Percentiles rank a stretch among this genome's conserved stretches.
phyloP scores from a whole-genome alignment of 129 eudicot genomes.

The Flaveria trinervia region DNA sequence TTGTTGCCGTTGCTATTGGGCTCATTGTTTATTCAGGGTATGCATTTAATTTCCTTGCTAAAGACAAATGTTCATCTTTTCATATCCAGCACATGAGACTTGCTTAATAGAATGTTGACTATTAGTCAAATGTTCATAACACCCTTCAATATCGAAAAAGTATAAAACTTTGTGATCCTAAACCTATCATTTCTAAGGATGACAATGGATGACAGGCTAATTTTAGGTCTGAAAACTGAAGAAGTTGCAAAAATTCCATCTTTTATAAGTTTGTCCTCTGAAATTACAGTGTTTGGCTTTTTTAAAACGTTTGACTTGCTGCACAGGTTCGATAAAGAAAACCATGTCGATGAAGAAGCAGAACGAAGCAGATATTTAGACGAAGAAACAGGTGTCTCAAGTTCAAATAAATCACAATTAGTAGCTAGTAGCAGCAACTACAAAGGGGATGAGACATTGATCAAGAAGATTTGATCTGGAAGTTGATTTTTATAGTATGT shows the following conservation, averaged over 20 bases:
- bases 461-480: slow-evolving; percentile 3
- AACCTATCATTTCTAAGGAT: neutral
- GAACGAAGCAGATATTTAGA: slow-evolving; percentile 50
- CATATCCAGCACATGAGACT: neutral
- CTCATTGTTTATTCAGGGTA: slow-evolving; percentile 86
- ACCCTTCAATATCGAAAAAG: neutral
- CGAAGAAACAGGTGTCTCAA: slow-evolving; percentile 44
- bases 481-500: neutral
- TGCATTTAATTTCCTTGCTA: slow-evolving; percentile 14
- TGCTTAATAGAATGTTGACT: neutral
- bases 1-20: slow-evolving; percentile 76
- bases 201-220: no score
- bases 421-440: slow-evolving; percentile 9
- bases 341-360: slow-evolving; percentile 41
- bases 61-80: neutral
- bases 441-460: slow-evolving; percentile 23
- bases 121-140: slow-evolving; percentile 6
- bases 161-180: neutral
- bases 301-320: slow-evolving; percentile 1
- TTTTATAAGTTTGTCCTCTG: neutral
- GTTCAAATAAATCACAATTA: slow-evolving; percentile 15
- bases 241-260: neutral
- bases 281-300: slow-evolving; percentile 7
- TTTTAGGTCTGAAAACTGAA: no score
- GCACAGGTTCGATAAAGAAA: slow-evolving; percentile 65